Base-by-base conservation (phyloP, 1,139 yeast species). In the Eremothecium cymbalariae region DNA sequence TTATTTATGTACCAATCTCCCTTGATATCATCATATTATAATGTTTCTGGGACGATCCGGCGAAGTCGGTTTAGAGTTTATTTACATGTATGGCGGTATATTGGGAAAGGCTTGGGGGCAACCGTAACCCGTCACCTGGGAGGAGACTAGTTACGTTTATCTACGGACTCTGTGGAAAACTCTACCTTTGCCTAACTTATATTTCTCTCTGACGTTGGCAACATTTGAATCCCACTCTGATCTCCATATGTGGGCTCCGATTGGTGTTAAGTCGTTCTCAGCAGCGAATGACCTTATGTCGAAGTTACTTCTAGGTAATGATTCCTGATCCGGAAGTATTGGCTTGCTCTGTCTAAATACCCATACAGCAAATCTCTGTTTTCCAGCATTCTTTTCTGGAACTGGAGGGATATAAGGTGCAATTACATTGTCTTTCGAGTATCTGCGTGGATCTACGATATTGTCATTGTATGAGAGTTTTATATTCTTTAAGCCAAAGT, bases 211-310 rank as follows among this genome's bases (percentile, higher is more conserved):
- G 13, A 86, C 77, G 3, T 55, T 59, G 28, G 70, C 71, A 28
- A 84, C 82, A 49, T 80, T 73, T 51, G 85, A 67, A 60, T 90
- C 98, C 73, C 79, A 90, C 28, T 61, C 65, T 49, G 81, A 77
- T 68, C 98, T 76, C 94, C 95, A 90, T 32, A 85, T 70, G 57
- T 84, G 94, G 2, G 94, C 96, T 18, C 98, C 97, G 29, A 88
- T 75, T 1, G 97, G 75, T 17, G 66, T 64, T 48, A 90, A 68
- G 2, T 65, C 57, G 55, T 82, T 56, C 6, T 59, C 44, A 4
- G 63, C 65, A 9, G 69, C 83, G 57, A 85, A 86, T 5, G 54
- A 48, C 55, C 97, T 74, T 42, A 90, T 78, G 50, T 85, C 74
- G 52, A 90, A 90, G 34, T 63, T 52, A 9, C 68, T 70, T 44